Percentiles rank a stretch among this genome's conserved stretches.
These are phyloP conservation scores for Phytophthora kernoviae DNA, from an alignment of 352 stramenopile genomes.

Conservation along the genomic window DNA sequence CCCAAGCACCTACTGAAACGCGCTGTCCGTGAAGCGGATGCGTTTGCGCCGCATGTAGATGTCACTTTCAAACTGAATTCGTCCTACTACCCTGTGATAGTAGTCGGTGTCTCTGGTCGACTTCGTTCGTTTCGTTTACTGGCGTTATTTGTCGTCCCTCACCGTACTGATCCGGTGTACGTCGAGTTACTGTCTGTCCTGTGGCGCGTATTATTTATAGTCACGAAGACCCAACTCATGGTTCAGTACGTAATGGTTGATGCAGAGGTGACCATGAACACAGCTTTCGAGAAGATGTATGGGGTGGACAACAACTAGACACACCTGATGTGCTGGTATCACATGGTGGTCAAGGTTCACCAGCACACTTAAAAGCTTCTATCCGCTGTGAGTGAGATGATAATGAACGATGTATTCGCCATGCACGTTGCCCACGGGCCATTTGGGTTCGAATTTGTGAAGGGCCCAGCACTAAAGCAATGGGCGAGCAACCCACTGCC, in stretches of 20 bases:
- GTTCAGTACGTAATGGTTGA: slow-evolving; percentile 3
- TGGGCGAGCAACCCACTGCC: not conserved
- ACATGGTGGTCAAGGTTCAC: slow-evolving; percentile 29
- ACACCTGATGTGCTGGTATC: slow-evolving; percentile 29
- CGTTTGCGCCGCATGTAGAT: not conserved
- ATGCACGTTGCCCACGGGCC: too few relatives aligned
- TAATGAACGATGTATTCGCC: too few relatives aligned
- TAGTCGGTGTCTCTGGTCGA: slow-evolving; percentile 1
- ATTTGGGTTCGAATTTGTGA: not conserved
- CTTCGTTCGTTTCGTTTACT: not conserved
- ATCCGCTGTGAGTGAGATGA: too few relatives aligned
- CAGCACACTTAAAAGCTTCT: slow-evolving; percentile 1
- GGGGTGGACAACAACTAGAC: not conserved
- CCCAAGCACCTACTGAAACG: slow-evolving; percentile 4
- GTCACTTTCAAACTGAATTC: slow-evolving; percentile 9
- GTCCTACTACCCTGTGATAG: slow-evolving; percentile 6
- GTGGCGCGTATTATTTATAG: too few relatives aligned
- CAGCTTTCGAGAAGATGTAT: not conserved
- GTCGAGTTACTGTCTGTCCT: slow-evolving; percentile 1
- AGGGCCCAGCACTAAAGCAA: not conserved
- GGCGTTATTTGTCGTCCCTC: slow-evolving; percentile 4
- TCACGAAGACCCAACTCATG: not conserved
- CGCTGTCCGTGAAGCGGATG: not conserved
- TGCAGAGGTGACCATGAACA: slow-evolving; percentile 3
- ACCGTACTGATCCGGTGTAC: too few relatives aligned